Evolutionary conservation across 495 filamentous ascomycete species (phyloP).

Genomic region (Eremomyces bilateralis): DNA sequence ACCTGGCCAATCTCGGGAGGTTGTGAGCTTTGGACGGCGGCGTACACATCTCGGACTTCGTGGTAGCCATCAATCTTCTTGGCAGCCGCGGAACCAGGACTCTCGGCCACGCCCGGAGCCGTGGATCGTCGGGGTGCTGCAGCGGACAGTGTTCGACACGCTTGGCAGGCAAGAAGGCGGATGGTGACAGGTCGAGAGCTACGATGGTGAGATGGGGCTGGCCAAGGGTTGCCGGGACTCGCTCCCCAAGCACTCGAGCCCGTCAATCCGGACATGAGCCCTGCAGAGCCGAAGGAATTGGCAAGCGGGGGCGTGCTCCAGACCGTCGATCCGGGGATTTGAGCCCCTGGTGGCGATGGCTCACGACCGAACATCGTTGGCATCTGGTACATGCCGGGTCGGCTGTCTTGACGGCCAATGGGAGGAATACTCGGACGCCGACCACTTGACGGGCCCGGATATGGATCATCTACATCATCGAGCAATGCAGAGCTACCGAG

Average conservation of each 20-base stretch:
- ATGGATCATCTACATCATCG: constrained; percentile 32
- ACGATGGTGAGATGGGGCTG: too few relatives aligned
- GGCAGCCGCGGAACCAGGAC: neutral
- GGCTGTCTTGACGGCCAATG: neutral
- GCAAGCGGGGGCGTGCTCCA: neutral
- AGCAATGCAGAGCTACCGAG: constrained; percentile 90
- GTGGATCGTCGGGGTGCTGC: neutral
- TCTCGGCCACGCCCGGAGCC: neutral
- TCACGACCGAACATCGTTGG: neutral
- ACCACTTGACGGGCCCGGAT: neutral
- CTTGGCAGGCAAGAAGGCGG: neutral
- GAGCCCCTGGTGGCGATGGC: neutral
- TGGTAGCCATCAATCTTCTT: neutral
- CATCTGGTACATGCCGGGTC: neutral
- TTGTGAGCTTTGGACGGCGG: too few relatives aligned
- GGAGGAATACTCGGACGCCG: neutral
- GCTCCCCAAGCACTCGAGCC: too few relatives aligned
- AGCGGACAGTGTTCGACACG: neutral
- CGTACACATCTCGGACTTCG: neutral
- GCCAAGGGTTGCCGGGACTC: too few relatives aligned
- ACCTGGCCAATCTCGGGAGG: too few relatives aligned
- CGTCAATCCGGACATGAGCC: too few relatives aligned
- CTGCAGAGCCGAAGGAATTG: too few relatives aligned
- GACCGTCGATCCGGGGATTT: neutral
- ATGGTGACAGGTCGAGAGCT: too few relatives aligned